Evolutionary conservation across 352 stramenopile genomes (phyloP).

Genomic region (Plasmopara muralis): DNA sequence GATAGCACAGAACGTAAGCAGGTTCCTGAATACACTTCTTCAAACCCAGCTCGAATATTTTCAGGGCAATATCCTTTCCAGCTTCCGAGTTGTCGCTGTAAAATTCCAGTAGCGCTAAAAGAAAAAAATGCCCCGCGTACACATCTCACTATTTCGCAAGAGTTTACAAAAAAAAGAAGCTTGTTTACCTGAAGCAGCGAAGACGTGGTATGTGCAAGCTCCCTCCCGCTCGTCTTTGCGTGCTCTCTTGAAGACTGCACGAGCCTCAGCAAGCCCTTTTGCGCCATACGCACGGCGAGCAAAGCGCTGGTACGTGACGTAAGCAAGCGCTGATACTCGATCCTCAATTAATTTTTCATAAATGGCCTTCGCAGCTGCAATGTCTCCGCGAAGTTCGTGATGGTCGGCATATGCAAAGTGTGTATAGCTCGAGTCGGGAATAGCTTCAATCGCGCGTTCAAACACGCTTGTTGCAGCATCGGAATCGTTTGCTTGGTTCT

Average conservation of each 20-base stretch:
- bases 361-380: constrained; percentile 58
- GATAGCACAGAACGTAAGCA: constrained; percentile 77
- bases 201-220: constrained; percentile 79
- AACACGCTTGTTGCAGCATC: constrained; percentile 65
- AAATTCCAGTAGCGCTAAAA: constrained; percentile 73
- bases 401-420: constrained; percentile 79
- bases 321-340: constrained; percentile 61
- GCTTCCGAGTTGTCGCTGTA: constrained; percentile 78
- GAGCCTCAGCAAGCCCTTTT: constrained; percentile 69
- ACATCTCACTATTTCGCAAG: constrained; percentile 4
- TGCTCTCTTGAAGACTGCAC: constrained; percentile 73
- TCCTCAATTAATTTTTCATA: constrained; percentile 81
- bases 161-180: background rate
- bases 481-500: constrained; percentile 66
- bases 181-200: constrained; percentile 61
- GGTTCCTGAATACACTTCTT: constrained; percentile 87
- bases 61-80: constrained; percentile 81
- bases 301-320: constrained; percentile 84
- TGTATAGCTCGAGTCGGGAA: constrained; percentile 76
- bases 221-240: constrained; percentile 79
- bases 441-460: constrained; percentile 63
- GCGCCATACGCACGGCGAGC: constrained; percentile 63
- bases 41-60: constrained; percentile 84
- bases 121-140: constrained; percentile 6
- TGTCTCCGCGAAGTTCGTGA: constrained; percentile 63